Conservation (phyloP, 2,329 filamentous ascomycete species). For the Nothopassalora personata region DNA sequence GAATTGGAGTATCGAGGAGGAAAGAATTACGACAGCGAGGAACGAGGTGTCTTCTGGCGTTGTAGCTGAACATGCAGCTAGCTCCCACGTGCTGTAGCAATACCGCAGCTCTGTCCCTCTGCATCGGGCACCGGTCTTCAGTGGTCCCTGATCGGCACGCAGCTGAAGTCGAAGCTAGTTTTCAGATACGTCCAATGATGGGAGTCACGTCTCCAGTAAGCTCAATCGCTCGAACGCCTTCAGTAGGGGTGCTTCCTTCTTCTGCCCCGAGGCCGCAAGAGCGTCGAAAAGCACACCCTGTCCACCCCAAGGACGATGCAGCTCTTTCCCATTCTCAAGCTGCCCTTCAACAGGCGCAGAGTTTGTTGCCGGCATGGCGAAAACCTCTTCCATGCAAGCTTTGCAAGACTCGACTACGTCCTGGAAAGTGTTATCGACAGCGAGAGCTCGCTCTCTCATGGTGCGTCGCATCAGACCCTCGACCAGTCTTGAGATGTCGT, state of each 20-base stretch:
- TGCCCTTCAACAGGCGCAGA: background rate
- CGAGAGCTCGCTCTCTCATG: constrained; percentile 82
- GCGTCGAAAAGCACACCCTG: constrained; percentile 45
- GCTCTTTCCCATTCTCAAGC: background rate
- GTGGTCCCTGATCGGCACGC: no score
- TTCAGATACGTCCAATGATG: background rate
- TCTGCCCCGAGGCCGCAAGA: constrained; percentile 32
- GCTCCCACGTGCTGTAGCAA: no score
- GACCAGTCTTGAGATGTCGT: constrained; percentile 69
- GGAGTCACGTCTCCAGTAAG: constrained; percentile 31
- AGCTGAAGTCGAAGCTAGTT: background rate
- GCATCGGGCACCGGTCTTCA: no score
- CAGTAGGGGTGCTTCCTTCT: constrained; percentile 47
- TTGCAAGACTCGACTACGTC: constrained; percentile 69
- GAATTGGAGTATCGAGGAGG: no score
- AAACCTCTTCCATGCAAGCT: constrained; percentile 66
- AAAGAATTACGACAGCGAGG: no score
- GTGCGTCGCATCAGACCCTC: constrained; percentile 70
- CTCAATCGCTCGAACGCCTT: constrained; percentile 47
- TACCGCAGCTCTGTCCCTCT: no score
- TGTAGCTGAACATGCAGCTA: no score
- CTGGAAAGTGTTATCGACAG: constrained; percentile 66
- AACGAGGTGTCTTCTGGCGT: no score
- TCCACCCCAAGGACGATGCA: constrained; percentile 34
- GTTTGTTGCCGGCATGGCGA: constrained; percentile 29